Evolutionary conservation across 208 protist genomes (phyloP).

Genomic region (Leishmania braziliensis): DNA sequence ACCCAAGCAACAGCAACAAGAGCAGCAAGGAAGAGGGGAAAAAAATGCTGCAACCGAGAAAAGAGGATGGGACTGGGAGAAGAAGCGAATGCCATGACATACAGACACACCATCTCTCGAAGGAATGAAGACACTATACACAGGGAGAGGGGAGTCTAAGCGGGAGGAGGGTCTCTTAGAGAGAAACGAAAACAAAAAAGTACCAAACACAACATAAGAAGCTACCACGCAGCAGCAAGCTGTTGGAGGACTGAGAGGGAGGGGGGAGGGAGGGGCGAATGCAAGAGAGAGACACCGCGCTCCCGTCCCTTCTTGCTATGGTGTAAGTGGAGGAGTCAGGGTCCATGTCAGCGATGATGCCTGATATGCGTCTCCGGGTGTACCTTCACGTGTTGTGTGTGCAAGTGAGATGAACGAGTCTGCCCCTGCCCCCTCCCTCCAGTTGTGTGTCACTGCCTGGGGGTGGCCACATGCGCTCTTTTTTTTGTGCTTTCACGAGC

Average conservation of each 20-base stretch:
- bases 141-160: background rate
- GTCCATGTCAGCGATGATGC: background rate
- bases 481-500: background rate
- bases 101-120: background rate
- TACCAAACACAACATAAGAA: background rate
- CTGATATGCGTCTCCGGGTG: background rate
- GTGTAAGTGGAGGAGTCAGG: background rate
- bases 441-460: background rate
- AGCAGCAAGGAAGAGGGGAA: background rate
- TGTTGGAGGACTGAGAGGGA: background rate
- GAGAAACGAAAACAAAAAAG: background rate
- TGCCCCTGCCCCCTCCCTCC: no score
- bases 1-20: background rate
- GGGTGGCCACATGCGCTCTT: background rate
- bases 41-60: background rate
- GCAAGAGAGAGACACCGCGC: background rate
- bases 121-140: background rate
- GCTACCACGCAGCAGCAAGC: background rate
- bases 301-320: background rate
- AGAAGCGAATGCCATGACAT: background rate
- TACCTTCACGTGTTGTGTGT: background rate
- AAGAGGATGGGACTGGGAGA: background rate
- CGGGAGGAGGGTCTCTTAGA: background rate
- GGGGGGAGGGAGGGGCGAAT: background rate
- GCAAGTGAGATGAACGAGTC: background rate